These are phyloP conservation scores for Trichoderma gamsii DNA, from an alignment of 495 filamentous ascomycete species.

Conservation along the genomic window DNA sequence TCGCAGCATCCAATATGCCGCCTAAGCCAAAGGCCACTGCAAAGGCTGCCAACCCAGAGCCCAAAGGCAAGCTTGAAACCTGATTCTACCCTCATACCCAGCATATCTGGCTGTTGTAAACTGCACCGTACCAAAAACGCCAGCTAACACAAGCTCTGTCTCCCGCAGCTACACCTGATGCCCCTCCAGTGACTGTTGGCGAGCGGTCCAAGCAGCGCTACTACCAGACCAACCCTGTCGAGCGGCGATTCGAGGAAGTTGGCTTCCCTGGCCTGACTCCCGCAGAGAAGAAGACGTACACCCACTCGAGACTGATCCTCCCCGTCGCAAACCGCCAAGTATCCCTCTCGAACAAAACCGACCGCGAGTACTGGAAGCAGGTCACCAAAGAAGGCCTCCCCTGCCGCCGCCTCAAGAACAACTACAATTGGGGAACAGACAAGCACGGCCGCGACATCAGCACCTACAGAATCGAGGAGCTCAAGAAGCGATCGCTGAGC, in stretches of 20 bases:
- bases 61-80: constrained; percentile 11
- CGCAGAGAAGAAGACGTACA: constrained; percentile 33
- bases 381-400: constrained; percentile 42
- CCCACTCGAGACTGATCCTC: constrained; percentile 30
- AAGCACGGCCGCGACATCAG: constrained; percentile 35
- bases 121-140: neutral
- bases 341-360: constrained; percentile 34
- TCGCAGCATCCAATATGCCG: constrained; percentile 14
- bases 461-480: constrained; percentile 35
- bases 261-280: constrained; percentile 32
- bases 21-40: constrained; percentile 9
- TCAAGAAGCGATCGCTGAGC: constrained; percentile 28
- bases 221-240: constrained; percentile 34
- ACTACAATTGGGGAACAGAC: constrained; percentile 37
- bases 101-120: neutral
- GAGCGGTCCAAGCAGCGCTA: constrained; percentile 32
- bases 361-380: constrained; percentile 45
- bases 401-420: constrained; percentile 27
- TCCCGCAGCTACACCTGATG: constrained; percentile 15
- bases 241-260: constrained; percentile 27
- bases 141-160: neutral
- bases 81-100: no score
- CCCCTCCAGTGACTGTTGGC: constrained; percentile 28
- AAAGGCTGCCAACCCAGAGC: constrained; percentile 15
- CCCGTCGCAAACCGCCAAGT: constrained; percentile 22